phyloP scores from a whole-genome alignment of 495 filamentous ascomycete species.

The Sphaerosporella brunnea region DNA sequence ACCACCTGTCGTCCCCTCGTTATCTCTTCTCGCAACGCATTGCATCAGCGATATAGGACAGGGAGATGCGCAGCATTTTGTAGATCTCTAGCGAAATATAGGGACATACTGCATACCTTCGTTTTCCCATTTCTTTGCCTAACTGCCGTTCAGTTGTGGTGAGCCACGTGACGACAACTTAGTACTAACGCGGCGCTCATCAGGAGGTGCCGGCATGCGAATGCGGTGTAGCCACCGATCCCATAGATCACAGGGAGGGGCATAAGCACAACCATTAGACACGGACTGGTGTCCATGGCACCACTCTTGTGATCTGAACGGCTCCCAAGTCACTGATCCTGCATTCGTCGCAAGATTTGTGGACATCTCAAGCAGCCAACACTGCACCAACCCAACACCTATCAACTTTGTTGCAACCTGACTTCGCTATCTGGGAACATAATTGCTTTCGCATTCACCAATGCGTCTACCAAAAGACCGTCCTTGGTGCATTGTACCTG shows the following conservation, averaged over 20 bases:
- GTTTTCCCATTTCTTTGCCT: background rate
- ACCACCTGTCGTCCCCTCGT: no score
- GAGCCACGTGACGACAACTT: background rate
- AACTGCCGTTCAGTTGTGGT: background rate
- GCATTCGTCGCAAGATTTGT: no score
- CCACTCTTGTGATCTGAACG: background rate
- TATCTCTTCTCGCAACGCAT: no score
- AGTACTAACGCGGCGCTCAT: no score
- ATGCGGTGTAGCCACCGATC: no score
- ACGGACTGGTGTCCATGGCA: background rate
- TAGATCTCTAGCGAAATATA: no score
- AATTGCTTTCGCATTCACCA: background rate
- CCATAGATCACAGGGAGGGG: no score
- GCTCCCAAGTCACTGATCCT: no score
- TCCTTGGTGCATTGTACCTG: conserved; percentile 8
- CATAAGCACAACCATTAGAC: background rate
- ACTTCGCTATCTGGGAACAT: background rate
- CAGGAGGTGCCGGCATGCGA: no score
- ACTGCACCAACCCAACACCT: background rate
- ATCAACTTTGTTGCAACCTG: background rate
- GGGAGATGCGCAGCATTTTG: no score
- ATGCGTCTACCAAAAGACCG: background rate
- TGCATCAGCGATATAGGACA: no score
- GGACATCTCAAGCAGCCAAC: background rate
- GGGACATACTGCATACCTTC: background rate